A percentile compares a stretch with the other conserved stretches of the same genome.
phyloP scores from a whole-genome alignment of 306 rosid genomes.

The Dryas octopetala region DNA sequence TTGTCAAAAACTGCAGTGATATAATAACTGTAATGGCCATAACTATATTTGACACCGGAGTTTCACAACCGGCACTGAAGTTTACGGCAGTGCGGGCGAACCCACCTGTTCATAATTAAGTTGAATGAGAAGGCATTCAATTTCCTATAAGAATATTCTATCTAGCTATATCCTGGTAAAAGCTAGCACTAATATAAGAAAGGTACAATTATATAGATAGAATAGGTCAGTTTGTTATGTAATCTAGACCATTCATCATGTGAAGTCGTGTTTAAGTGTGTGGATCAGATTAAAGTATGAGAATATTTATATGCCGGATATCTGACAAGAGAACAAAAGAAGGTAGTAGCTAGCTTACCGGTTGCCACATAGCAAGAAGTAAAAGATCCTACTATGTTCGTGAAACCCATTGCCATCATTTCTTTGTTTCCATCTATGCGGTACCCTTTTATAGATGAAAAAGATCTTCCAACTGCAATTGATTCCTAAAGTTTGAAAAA shows the following conservation, averaged over 20 bases:
- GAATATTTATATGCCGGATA: no score
- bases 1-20: constrained; percentile 60
- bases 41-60: constrained; percentile 64
- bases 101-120: constrained; percentile 47
- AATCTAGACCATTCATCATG: no score
- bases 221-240: no score
- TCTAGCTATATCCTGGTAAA: no score
- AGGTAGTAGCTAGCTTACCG: constrained; percentile 35
- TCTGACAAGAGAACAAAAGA: no score
- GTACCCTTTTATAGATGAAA: constrained; percentile 75
- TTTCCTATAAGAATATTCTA: no score
- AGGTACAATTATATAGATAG: no score
- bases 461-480: constrained; percentile 84
- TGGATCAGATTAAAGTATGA: no score
- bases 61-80: constrained; percentile 75
- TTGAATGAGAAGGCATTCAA: no score
- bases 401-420: constrained; percentile 73
- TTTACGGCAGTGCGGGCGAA: constrained; percentile 79
- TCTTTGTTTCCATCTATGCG: constrained; percentile 84
- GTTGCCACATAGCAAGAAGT: constrained; percentile 93
- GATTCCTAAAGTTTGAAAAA: constrained; percentile 55
- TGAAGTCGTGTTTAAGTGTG: no score
- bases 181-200: no score
- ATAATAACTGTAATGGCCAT: constrained; percentile 67
- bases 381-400: constrained; percentile 81